phyloP scores from a whole-genome alignment of 2,329 filamentous ascomycete species.

The Epichloe sibirici region DNA sequence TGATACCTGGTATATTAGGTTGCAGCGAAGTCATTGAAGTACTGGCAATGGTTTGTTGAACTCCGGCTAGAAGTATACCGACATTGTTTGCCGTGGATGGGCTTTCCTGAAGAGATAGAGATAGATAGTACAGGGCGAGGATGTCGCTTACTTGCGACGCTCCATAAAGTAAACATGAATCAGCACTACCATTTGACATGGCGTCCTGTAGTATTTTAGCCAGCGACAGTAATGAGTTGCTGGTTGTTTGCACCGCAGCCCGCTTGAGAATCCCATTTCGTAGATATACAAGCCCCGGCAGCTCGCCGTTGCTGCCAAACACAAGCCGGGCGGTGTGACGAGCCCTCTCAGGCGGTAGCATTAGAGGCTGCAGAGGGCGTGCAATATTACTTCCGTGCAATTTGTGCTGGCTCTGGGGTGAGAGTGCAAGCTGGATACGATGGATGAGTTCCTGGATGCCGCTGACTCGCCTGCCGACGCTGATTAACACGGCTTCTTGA shows the following conservation, averaged over 20 bases:
- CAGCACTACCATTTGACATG: conserved; percentile 61
- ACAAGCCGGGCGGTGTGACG: conserved; percentile 72
- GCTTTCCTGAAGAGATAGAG: conserved; percentile 84
- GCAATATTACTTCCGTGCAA: conserved; percentile 7
- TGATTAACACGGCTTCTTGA: conserved; percentile 87
- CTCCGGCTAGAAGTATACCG: conserved; percentile 87
- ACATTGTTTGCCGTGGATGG: conserved; percentile 98
- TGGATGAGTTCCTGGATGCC: conserved; percentile 70
- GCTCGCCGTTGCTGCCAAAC: conserved; percentile 61
- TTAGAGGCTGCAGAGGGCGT: conserved; percentile 39
- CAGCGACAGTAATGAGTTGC: conserved; percentile 85
- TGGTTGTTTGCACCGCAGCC: conserved; percentile 82
- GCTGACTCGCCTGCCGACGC: conserved; percentile 56
- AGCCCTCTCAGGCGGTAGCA: conserved; percentile 74
- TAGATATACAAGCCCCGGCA: conserved; percentile 69
- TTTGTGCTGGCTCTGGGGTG: conserved; percentile 16
- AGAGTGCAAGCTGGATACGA: conserved; percentile 61
- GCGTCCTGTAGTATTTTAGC: conserved; percentile 97
- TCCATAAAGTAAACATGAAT: conserved; percentile 42
- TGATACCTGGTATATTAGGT: conserved; percentile 60
- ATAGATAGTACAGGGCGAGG: conserved; percentile 87
- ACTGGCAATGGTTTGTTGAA: conserved; percentile 53
- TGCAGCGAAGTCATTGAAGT: conserved; percentile 16
- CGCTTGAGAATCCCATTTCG: conserved; percentile 58
- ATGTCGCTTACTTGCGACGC: conserved; percentile 81